Percentiles rank a stretch among this genome's conserved stretches.
Conservation (phyloP, 192 early-diverging fungal genomes). For the Coemansia reversa region DNA sequence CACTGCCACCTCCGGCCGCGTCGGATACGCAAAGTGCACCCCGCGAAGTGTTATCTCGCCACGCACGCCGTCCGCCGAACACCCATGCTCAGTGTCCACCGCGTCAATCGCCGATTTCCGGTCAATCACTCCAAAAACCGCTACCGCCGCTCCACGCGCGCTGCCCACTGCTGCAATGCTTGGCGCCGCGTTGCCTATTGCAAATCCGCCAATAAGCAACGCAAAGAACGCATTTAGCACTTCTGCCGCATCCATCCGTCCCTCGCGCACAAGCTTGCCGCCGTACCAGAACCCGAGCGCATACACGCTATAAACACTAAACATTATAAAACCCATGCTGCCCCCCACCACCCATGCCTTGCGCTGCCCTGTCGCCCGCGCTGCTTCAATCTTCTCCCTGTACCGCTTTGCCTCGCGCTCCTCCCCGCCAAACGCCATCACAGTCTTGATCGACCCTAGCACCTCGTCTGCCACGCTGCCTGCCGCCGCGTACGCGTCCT, state of each 20-base stretch:
- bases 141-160: slow-evolving; percentile 78
- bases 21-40: slow-evolving; percentile 83
- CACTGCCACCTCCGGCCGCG: slow-evolving; percentile 77
- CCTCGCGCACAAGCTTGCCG: slow-evolving; percentile 56
- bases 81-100: slow-evolving; percentile 33
- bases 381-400: slow-evolving; percentile 59
- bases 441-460: slow-evolving; percentile 80
- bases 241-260: slow-evolving; percentile 48
- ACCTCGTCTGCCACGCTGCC: slow-evolving; percentile 86
- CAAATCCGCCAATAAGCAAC: slow-evolving; percentile 80
- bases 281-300: slow-evolving; percentile 87
- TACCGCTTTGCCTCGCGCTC: slow-evolving; percentile 68
- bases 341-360: slow-evolving; percentile 61
- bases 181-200: slow-evolving; percentile 68
- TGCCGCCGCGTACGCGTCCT: slow-evolving; percentile 76
- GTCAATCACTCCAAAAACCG: slow-evolving; percentile 80
- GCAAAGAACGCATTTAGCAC: slow-evolving; percentile 88
- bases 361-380: slow-evolving; percentile 62
- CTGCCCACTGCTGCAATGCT: slow-evolving; percentile 73
- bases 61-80: slow-evolving; percentile 45
- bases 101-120: slow-evolving; percentile 78
- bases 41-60: slow-evolving; percentile 75
- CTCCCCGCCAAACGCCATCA: slow-evolving; percentile 81
- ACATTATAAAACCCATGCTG: slow-evolving; percentile 74
- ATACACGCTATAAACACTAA: slow-evolving; percentile 73